phyloP scores from a whole-genome alignment of 345 rosid species.

The Pugionium dolabratum region DNA sequence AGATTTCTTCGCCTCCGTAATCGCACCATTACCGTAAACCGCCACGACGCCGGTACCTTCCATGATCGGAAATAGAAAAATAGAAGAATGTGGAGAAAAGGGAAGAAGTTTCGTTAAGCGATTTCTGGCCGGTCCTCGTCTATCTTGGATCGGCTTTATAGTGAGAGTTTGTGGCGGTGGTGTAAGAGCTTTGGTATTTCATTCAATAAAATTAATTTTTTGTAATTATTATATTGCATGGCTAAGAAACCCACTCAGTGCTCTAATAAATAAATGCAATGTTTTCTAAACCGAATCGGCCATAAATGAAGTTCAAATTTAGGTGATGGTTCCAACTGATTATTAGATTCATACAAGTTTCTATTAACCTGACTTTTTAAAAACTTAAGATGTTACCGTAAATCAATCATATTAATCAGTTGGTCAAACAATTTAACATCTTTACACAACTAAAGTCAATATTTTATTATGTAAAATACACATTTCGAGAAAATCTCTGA shows the following conservation, averaged over 20 bases:
- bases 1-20: constrained; percentile 66
- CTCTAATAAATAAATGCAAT: too few relatives aligned
- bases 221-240: not conserved
- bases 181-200: not conserved
- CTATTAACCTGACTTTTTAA: too few relatives aligned
- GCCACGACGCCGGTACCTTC: constrained; percentile 78
- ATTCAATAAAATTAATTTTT: too few relatives aligned
- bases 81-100: constrained; percentile 14
- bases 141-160: constrained; percentile 39
- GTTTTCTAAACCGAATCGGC: too few relatives aligned
- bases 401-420: too few relatives aligned
- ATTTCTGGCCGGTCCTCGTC: constrained; percentile 38
- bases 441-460: not conserved
- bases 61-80: constrained; percentile 39
- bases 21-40: constrained; percentile 68
- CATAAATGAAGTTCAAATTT: too few relatives aligned
- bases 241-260: too few relatives aligned
- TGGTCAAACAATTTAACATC: too few relatives aligned
- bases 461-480: not conserved
- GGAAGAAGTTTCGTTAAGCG: constrained; percentile 23
- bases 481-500: constrained; percentile 11
- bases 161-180: constrained; percentile 38
- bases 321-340: too few relatives aligned
- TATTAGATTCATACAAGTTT: too few relatives aligned
- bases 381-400: too few relatives aligned